Base-by-base conservation (phyloP, 1,284 basidiomycete species). In the Xanthoconium separans region DNA sequence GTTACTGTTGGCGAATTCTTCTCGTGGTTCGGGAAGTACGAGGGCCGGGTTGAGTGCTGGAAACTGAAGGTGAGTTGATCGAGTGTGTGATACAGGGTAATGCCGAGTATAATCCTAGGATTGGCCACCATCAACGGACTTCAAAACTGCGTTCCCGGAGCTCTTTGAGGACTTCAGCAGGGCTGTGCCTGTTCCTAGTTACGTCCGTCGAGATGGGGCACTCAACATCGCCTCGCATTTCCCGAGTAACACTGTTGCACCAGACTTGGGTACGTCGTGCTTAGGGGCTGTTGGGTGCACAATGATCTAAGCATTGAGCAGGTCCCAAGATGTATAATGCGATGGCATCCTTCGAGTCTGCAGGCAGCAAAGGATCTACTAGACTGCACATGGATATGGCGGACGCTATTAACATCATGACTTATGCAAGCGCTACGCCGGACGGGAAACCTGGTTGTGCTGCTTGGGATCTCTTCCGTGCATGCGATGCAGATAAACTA, bases 331-430 rank as follows among this genome's bases (percentile, higher is more conserved):
- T 90, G 87, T 91, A 90, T 66, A 90, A 89, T 57, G 84, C 87
- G 2, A 80, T 88, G 77, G 83, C 85, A 11, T 85, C 86, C 10
- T 78, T 72, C 39, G 82, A 85, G 58, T 70, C 72, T 13, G 68
- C 75, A 20, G 87, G 86, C 8, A 89, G 83, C 62, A 88, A 89
- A 62, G 90, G 91, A 9, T 86, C 90, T 24, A 98, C 95, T 4
- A 78, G 93, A 45, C 70, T 98, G 50, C 95, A 98, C 68, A 95
- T 96, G 93, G 95, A 98, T 71, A 93, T 96, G 80, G 93, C 95
- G 0, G 95, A 98, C 65, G 94, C 93, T 2, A 76, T 97, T 58
- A 98, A 98, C 70, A 82, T 97, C 61, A 93, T 98, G 90, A 81
- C 91, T 10, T 85, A 86, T 68, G 82, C 92, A 9, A 77, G 85